Conservation (phyloP, 805 yeast species). For the Kregervanrija pseudodelftensis region DNA sequence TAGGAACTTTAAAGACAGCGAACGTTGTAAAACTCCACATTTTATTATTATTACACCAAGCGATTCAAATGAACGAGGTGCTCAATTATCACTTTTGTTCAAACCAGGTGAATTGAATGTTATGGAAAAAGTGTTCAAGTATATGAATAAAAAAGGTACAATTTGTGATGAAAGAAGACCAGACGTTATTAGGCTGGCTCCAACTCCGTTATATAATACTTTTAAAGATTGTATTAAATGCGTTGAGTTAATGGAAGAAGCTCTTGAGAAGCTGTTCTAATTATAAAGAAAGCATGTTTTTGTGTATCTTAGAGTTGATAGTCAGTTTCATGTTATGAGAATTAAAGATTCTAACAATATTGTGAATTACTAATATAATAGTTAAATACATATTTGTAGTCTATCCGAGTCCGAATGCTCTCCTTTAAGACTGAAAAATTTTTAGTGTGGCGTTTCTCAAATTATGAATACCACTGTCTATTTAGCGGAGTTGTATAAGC, state of each 20-base stretch:
- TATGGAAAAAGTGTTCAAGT: slow-evolving; percentile 54
- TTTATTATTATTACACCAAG: slow-evolving; percentile 73
- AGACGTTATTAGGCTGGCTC: slow-evolving; percentile 84
- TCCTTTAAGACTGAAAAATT: too few species aligned
- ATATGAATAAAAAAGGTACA: slow-evolving; percentile 50
- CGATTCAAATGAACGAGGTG: slow-evolving; percentile 56
- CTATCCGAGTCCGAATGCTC: too few species aligned
- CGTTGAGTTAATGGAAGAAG: slow-evolving; percentile 37
- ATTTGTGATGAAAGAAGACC: slow-evolving; percentile 89
- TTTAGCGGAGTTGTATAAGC: too few species aligned
- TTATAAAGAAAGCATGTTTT: too few species aligned
- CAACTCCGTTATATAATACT: slow-evolving; percentile 76
- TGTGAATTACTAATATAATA: too few species aligned
- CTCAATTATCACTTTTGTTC: slow-evolving; percentile 76
- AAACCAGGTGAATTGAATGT: slow-evolving; percentile 38
- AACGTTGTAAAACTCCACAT: slow-evolving; percentile 22
- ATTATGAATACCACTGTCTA: too few species aligned
- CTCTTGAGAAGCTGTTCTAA: slow-evolving; percentile 17
- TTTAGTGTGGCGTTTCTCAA: too few species aligned
- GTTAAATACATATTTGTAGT: too few species aligned
- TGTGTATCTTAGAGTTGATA: too few species aligned
- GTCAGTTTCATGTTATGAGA: too few species aligned
- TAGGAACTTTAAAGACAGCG: slow-evolving; percentile 19
- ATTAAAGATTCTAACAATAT: too few species aligned
- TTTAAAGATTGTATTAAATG: slow-evolving; percentile 54